phyloP scores from a whole-genome alignment of 176 grass and related monocot genomes.

The Triticum urartu region DNA sequence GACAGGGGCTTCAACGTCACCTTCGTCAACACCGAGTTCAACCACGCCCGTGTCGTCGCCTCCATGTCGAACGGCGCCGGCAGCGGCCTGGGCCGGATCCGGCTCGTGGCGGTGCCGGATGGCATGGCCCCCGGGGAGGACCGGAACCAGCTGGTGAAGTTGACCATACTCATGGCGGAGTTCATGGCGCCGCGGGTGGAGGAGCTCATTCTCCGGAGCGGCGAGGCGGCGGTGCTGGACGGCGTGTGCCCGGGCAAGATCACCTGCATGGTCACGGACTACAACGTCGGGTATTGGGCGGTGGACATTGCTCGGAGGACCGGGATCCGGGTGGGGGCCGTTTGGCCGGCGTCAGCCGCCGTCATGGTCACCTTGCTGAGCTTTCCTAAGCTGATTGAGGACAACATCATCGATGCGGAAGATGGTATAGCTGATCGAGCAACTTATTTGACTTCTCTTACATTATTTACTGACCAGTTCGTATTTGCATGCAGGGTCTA shows the following conservation, averaged over 20 bases:
- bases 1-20: conserved; percentile 53
- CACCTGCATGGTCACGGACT: conserved; percentile 39
- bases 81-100: conserved; percentile 14
- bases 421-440: neutral
- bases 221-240: neutral
- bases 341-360: conserved; percentile 34
- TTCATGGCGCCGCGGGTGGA: conserved; percentile 43
- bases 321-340: neutral
- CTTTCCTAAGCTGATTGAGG: conserved; percentile 36
- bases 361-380: conserved; percentile 1
- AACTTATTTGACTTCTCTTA: neutral
- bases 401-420: conserved; percentile 35
- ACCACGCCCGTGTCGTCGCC: conserved; percentile 40
- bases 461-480: neutral
- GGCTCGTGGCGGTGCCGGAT: conserved; percentile 40
- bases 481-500: neutral
- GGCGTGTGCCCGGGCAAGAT: conserved; percentile 11
- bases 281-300: conserved; percentile 35
- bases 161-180: conserved; percentile 12
- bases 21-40: conserved; percentile 66
- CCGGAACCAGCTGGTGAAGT: conserved; percentile 30
- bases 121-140: conserved; percentile 40
- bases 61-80: neutral
- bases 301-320: conserved; percentile 26
- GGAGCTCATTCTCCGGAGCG: conserved; percentile 28